Base-by-base conservation (phyloP, 768 basidiomycete genomes). In the Trametes sanguinea region DNA sequence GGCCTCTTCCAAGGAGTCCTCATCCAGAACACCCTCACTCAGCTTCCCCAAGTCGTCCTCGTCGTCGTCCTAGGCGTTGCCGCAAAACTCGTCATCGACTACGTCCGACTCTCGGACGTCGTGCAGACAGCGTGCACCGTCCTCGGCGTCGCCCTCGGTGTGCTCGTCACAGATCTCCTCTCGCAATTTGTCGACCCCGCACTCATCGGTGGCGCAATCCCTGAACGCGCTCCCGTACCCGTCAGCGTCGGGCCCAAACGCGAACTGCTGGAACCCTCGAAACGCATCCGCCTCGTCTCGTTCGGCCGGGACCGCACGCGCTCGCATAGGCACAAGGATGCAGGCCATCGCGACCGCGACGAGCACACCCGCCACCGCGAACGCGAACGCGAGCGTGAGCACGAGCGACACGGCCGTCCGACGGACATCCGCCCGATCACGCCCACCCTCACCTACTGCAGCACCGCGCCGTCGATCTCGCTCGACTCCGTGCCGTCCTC, bases 1-100 rank as follows among this genome's bases (percentile, higher is more conserved):
- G 90, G 90, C 53, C 80, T 87, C 67, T 86, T 88, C 81, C 88
- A 91, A 73, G 90, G 90, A 52, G 84, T 89, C 65, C 87, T 83
- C 29, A 77, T 93, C 54, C 87, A 90, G 68, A 87, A 84, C 68
- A 79, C 87, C 57, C 80, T 83, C 63, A 84, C 76, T 67, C 78
- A 82, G 70, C 79, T 80, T 57, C 79, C 81, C 50, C 77, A 79
- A 61, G 75, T 88, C 39, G 80, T 81, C 40, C 74, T 88, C 68
- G 76, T 80, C 52, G 81, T 88, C 45, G 85, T 79, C 54, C 76
- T 85, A 46, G 81, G 77, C 51, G 83, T 90, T 64, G 78, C 78
- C 44, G 81, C 77, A 3, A 88, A 88, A 71, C 84, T 92, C 65
- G 73, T 83, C 55, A 69, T 85, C 69, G 90, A 92, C 73, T 90